These are phyloP conservation scores for Didymella sp. DNA, from an alignment of 2,329 filamentous ascomycete species.

Conservation along the genomic window DNA sequence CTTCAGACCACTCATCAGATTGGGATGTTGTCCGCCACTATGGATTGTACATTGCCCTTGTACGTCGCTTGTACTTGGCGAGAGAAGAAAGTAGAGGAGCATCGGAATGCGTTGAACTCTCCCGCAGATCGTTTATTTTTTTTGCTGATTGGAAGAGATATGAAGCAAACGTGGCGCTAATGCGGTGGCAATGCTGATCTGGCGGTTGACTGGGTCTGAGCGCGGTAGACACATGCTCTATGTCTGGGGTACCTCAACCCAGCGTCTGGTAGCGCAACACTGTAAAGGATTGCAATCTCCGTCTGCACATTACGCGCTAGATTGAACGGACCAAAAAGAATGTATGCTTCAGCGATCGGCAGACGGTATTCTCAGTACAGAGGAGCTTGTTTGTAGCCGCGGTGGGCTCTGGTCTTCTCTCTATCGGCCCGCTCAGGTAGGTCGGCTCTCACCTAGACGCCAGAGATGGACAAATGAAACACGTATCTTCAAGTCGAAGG, in stretches of 20 bases:
- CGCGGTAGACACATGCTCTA: not conserved
- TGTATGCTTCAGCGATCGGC: not conserved
- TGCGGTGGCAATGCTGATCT: not conserved
- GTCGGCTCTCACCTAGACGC: not conserved
- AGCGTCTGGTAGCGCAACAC: not conserved
- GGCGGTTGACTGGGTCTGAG: not conserved
- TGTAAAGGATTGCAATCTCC: not conserved
- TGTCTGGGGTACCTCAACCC: not conserved
- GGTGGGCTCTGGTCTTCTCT: not conserved
- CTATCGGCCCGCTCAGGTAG: not conserved
- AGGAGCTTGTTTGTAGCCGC: not conserved
- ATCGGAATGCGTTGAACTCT: not conserved
- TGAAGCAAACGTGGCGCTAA: not conserved
- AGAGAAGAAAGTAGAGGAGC: not conserved
- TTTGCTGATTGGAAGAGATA: not conserved
- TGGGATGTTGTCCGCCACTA: not conserved
- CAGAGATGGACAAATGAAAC: not conserved
- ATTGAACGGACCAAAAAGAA: not conserved
- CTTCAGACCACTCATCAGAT: not conserved
- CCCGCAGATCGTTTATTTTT: not conserved
- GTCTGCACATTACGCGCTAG: not conserved
- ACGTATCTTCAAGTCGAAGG: not conserved
- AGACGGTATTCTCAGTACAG: not conserved
- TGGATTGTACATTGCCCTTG: not conserved
- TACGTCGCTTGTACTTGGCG: not conserved